Evolutionary conservation across 768 basidiomycete species (phyloP), one percentile per base, ranked within the genome.

Genomic region (Clathrus columnatus): DNA sequence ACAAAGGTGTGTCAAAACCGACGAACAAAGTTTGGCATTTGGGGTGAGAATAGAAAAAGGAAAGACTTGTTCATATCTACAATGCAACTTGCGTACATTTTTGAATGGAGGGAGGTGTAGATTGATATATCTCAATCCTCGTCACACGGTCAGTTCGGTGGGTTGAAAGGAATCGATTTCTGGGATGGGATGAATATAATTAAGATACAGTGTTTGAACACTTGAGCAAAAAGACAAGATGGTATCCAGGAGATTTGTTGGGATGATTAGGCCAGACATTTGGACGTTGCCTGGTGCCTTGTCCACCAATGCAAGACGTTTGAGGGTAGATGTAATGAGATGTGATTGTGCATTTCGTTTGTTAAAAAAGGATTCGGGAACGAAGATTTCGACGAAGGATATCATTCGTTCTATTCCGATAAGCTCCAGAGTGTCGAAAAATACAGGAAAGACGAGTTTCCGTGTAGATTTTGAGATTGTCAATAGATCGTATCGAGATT

Each of bases 161-260:
- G 54, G 54, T 36, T 27, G n/a, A 16, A 32, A 32, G 3, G 45
- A 44, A 20, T 55, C 54, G 24, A 55, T n/a, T 24, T 20, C n/a
- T 10, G 54, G 44, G 28, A 55, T 48, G n/a, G 45, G 45, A 16
- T 45, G 54, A 7, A 48, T 55, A 45, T 55, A 55, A n/a, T 55
- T 55, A 14, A 55, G 10, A 3, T 29, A 44, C 7, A 55, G 45
- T 6, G 27, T 17, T 18, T 30, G 42, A 21, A 55, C 54, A 21
- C 44, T 47, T 26, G 45, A 20, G 29, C 54, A 55, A 16, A 55
- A 26, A 24, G 14, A 28, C 18, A 55, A 30, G 5, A 55, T 55
- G 16, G 30, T 26, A 7, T 18, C 26, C 8, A 53, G 36, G 44
- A 53, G 45, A 7, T 41, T 24, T 6, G 20, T 3, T 4, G 28